Evolutionary conservation across 352 stramenopile species (phyloP), one percentile per base, ranked within the genome.

Genomic region (Phytophthora meadii): DNA sequence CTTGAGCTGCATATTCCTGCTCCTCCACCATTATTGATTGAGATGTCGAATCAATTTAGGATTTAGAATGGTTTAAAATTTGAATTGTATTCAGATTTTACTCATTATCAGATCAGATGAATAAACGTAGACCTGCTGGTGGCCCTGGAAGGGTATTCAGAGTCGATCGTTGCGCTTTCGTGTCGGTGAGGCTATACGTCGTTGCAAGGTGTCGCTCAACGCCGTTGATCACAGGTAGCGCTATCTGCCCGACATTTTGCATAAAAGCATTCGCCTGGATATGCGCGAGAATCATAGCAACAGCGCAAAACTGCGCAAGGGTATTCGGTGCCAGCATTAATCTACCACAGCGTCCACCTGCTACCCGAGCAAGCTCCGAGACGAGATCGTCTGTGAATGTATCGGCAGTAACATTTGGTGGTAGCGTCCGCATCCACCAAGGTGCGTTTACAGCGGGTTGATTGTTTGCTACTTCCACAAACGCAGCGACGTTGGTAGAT

Each of bases 1-100:
- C 88, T 70, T 94, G 85, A 56, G 71, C 77, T 36, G 68, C 74
- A 49, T 81, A 89, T 60, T 92, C 82, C 28, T 42, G 14, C 37
- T 92, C 82, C 34, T 42, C 37, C 37, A 14, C n/a, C 37, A 47
- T 47, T 45, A 37, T 37, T 47, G 36, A 46, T 37, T 47, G 36
- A 46, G 19, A 10, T 17, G 6, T 11, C 6, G 10, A 34, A 34
- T 11, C 8, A 11, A 34, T 34, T 34, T 34, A 34, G 30, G 30
- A 34, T 12, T 42, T 42, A 19, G 36, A 6, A 6, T 14, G 7
- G 4, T 22, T 42, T 17, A 7, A 42, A 19, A 19, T 42, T 42
- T 42, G 36, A 42, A 15, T 11, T 34, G 6, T 8, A 34, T 34
- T 34, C 30, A 34, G 30, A 34, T 34, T 34, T 34, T 22, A 22